phyloP scores from a whole-genome alignment of 768 basidiomycete genomes.

The Lactifluus subvellereus region DNA sequence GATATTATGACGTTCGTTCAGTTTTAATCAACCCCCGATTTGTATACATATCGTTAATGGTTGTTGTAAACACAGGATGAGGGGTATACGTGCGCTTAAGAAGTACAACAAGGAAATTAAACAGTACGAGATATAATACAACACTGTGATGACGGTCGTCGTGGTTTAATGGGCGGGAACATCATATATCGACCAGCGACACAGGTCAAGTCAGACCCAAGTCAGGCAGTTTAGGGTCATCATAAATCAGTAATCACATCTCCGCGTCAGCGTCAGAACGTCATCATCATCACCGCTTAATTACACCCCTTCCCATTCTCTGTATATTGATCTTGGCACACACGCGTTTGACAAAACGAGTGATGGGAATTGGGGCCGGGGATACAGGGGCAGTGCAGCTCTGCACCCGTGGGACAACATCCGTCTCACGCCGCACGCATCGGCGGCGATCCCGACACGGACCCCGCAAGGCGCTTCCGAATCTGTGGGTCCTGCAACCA shows the following conservation, averaged over 20 bases:
- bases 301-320: not conserved
- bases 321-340: not conserved
- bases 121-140: not conserved
- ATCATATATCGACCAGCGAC: constrained; percentile 19
- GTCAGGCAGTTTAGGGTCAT: not conserved
- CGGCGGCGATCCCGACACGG: constrained; percentile 14
- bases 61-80: constrained; percentile 3
- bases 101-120: constrained; percentile 2
- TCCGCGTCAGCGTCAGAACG: constrained; percentile 4
- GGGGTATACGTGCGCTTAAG: constrained; percentile 4
- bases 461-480: constrained; percentile 16
- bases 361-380: not conserved
- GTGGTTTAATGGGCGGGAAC: not conserved
- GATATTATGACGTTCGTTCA: not conserved
- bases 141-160: constrained; percentile 1
- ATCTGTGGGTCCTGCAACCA: constrained; percentile 13
- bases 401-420: not conserved
- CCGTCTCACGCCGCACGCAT: constrained; percentile 7
- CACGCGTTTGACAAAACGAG: not conserved
- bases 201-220: not conserved
- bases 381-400: not conserved
- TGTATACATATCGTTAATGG: constrained; percentile 12
- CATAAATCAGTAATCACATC: not conserved
- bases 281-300: constrained; percentile 2
- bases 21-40: not conserved